Evolutionary conservation across 2,329 filamentous ascomycete species (phyloP), one percentile per base, ranked within the genome.

Genomic region (Phialemonium atrogriseum): DNA sequence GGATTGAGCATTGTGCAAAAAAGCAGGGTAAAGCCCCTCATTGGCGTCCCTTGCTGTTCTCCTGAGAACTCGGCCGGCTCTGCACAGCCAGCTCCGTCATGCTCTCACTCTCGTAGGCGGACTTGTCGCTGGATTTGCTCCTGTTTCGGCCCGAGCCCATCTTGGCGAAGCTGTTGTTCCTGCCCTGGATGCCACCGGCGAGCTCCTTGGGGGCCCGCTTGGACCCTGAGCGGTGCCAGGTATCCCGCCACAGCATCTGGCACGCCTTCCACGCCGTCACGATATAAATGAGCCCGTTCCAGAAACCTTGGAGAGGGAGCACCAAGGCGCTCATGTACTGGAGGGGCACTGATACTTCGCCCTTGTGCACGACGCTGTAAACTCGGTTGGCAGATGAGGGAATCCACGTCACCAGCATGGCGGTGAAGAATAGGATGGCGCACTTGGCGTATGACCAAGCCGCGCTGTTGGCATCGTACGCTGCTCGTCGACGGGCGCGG

Each of bases 231-330:
- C 45, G 31, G 28, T 21, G 17, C 35, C 27, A 43, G 37, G 65
- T 35, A 27, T 66, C 61, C 8, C 47, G 44, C 32, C 52, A 56
- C 17, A 75, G 52, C 19, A 57, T 55, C 49, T 68, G 68, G 48
- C 76, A 78, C 0, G 78, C 78, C 30, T 70, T 56, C 65, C 76
- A 73, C 5, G 80, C 84, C 1, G 81, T 85, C 9, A 73, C 67
- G 11, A 76, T 58, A 55, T 91, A 93, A 43, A 93, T 85, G 36
- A 83, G 54, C 12, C 78, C 73, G 51, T 93, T 93, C 84, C 84
- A 91, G 47, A 88, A 83, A 0, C 85, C 85, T 50, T 93, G 85
- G 0, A 87, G 66, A 0, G 85, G 84, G 7, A 93, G 66, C 1
- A 91, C 84, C 24, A 85, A 68, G 0, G 81, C 77, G 14, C 80